Evolutionary conservation across 2,329 filamentous ascomycete genomes (phyloP).

Genomic region (Aaosphaeria pasadenensis): DNA sequence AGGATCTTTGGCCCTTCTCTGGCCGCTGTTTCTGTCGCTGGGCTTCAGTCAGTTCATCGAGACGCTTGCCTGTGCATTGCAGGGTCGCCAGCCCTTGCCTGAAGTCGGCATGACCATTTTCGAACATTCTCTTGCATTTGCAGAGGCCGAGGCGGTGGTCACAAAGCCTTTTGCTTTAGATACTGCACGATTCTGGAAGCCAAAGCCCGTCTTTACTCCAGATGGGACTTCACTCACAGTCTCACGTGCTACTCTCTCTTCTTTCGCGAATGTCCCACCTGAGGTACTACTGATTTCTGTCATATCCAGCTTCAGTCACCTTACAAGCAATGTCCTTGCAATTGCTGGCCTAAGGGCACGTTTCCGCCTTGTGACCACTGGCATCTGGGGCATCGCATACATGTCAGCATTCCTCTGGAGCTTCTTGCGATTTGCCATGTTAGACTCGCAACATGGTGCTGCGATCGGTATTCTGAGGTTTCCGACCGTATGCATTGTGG

Average conservation of each 20-base stretch:
- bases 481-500: slow-evolving; percentile 90
- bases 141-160: slow-evolving; percentile 88
- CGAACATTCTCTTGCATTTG: slow-evolving; percentile 92
- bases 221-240: slow-evolving; percentile 44
- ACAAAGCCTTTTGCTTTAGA: slow-evolving; percentile 75
- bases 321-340: slow-evolving; percentile 79
- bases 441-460: slow-evolving; percentile 36
- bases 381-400: slow-evolving; percentile 85
- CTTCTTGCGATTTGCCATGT: slow-evolving; percentile 47
- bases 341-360: slow-evolving; percentile 75
- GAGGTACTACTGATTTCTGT: slow-evolving; percentile 85
- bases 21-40: slow-evolving; percentile 69
- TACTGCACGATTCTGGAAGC: slow-evolving; percentile 51
- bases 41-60: slow-evolving; percentile 82
- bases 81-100: slow-evolving; percentile 73
- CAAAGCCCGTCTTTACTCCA: slow-evolving; percentile 36
- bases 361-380: slow-evolving; percentile 81
- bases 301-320: slow-evolving; percentile 84
- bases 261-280: slow-evolving; percentile 80
- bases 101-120: slow-evolving; percentile 97
- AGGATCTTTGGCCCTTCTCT: slow-evolving; percentile 75
- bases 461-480: slow-evolving; percentile 76
- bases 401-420: slow-evolving; percentile 84
- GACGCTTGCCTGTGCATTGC: slow-evolving; percentile 80
- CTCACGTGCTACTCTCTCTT: slow-evolving; percentile 62